A percentile compares a stretch with the other conserved stretches of the same genome.
phyloP scores from a whole-genome alignment of 2,329 filamentous ascomycete species.

The Dactylellina cionopaga region DNA sequence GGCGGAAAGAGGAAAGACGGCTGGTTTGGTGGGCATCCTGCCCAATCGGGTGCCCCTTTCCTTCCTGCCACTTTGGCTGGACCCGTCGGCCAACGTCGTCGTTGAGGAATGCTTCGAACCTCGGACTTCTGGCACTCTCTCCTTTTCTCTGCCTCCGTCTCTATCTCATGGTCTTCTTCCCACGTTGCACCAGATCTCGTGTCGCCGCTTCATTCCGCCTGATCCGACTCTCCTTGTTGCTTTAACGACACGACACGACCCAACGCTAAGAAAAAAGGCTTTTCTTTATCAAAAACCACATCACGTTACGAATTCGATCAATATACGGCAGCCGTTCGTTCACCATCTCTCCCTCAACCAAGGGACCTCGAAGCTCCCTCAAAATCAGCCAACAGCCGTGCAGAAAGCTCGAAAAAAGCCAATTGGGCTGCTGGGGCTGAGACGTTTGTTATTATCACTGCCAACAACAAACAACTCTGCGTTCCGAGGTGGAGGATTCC shows the following conservation, averaged over 20 bases:
- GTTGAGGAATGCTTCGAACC: no score
- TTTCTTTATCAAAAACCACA: no score
- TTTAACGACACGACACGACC: background rate
- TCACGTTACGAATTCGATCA: no score
- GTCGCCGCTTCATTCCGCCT: constrained; percentile 1
- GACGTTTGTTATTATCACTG: no score
- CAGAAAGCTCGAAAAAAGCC: no score
- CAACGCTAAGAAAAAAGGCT: constrained; percentile 6
- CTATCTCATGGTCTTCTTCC: constrained; percentile 7
- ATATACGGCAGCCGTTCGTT: no score
- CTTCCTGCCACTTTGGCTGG: constrained; percentile 29
- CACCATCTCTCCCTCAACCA: no score
- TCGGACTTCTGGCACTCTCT: constrained; percentile 3
- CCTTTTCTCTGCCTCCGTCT: constrained; percentile 1
- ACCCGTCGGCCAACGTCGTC: no score
- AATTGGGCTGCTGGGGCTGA: no score
- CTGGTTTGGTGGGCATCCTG: constrained; percentile 13
- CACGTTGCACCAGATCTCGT: constrained; percentile 18
- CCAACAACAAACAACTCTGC: constrained; percentile 6
- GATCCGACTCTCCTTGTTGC: background rate
- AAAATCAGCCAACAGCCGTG: no score
- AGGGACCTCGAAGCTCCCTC: no score
- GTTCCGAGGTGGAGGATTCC: constrained; percentile 14
- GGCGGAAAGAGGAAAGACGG: constrained; percentile 9
- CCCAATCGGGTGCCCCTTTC: constrained; percentile 36